These are phyloP conservation scores for Babesia sp. DNA, from an alignment of 169 alveolate genomes.

Conservation along the genomic window DNA sequence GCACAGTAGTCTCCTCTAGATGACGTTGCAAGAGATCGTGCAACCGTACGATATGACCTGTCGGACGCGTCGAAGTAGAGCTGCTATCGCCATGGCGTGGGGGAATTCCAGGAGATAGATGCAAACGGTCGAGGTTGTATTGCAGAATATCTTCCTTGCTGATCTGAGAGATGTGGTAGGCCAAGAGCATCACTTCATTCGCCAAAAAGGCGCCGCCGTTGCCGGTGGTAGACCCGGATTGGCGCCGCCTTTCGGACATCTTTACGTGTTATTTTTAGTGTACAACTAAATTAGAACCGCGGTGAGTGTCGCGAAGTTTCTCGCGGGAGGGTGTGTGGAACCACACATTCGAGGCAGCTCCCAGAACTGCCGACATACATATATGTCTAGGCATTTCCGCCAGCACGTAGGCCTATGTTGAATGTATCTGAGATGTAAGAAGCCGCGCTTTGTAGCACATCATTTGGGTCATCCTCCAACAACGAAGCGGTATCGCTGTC, in stretches of 20 bases:
- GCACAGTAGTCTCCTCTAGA: slow-evolving; percentile 28
- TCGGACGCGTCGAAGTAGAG: slow-evolving; percentile 7
- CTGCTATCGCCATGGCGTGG: background rate
- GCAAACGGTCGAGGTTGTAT: slow-evolving; percentile 29
- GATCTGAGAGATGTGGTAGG: slow-evolving; percentile 36
- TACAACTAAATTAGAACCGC: slow-evolving; percentile 1
- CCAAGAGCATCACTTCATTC: slow-evolving; percentile 34
- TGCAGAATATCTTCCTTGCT: slow-evolving; percentile 28
- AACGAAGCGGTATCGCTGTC: slow-evolving; percentile 24
- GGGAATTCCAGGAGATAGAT: background rate
- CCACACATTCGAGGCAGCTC: slow-evolving; percentile 20
- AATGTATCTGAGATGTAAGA: slow-evolving; percentile 39
- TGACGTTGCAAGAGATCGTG: slow-evolving; percentile 28
- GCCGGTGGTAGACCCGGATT: background rate
- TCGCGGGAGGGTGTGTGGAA: slow-evolving; percentile 10
- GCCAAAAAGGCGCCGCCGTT: slow-evolving; percentile 46
- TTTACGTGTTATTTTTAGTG: background rate
- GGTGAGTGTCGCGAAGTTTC: background rate
- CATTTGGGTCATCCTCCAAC: slow-evolving; percentile 22
- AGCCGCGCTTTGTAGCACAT: slow-evolving; percentile 46
- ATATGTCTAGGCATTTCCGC: background rate
- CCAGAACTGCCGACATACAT: background rate
- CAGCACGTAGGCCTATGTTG: slow-evolving; percentile 8
- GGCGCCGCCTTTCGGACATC: slow-evolving; percentile 1
- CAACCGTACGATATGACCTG: slow-evolving; percentile 21